Base-by-base conservation (phyloP, 1,284 basidiomycete species). In the Ustilago trichophora region DNA sequence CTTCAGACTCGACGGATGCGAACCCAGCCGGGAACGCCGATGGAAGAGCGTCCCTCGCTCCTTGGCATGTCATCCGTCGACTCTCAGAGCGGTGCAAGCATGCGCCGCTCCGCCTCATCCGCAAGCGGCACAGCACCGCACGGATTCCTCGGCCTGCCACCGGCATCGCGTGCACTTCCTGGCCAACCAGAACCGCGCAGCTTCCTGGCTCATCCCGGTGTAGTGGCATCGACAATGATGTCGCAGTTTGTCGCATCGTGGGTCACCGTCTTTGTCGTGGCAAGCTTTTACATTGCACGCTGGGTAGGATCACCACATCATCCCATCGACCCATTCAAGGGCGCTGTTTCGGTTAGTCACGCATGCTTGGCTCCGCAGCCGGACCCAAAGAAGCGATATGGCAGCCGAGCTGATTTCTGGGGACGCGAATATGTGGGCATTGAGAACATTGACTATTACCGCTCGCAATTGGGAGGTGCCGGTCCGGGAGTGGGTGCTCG, bases 191-290 rank as follows among this genome's bases (percentile, higher is more conserved):
- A 74, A 45, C 74, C 76, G 18, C 69, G 75, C 33, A 73, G 70
- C 36, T 76, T 72, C 51, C 62, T 77, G 21, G 63, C 74, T 6
- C 81, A 82, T 45, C 81, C 81, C 1, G 81, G 81, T 24, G 77
- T 82, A 11, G 80, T 82, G 8, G 80, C 80, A 8, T 80, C 72
- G 16, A 77, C 73, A 37, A 82, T 82, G 63, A 78, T 82, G 47
- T 68, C 73, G 25, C 77, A 73, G 16, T 76, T 76, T 21, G 73
- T 81, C 16, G 72, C 72, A 15, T 50, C 56, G 12, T 63, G 73
- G 41, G 50, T 78, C 38, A 60, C 69, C 19, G 33, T 60, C 13
- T 57, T 70, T 27, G 80, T 80, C 58, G 64, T 72, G 25, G 40
- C 66, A 10, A 72, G 63, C 29, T 81, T 81, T 50, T 80, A 80